Evolutionary conservation across 106 monocot genomes (phyloP), one percentile per base, ranked within the genome.

Genomic region (Alisma plantagoaquatica): DNA sequence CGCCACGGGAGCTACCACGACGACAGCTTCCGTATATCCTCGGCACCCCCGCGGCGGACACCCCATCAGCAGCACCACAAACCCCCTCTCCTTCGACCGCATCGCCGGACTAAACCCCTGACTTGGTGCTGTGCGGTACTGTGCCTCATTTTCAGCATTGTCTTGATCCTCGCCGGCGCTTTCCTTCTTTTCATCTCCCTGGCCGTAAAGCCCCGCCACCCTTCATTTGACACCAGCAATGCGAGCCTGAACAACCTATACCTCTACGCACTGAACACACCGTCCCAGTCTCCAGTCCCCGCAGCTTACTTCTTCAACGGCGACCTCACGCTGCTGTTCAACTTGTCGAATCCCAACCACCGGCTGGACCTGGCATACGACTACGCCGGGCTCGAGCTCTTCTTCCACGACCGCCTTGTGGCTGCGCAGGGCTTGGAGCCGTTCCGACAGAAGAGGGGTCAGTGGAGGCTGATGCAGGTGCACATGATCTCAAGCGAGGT

Each of bases 401-500:
- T 75, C 75, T 96, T 89, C 56, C 29, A 28, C 30, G 65, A 78
- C 33, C 27, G 63, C 16, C 78, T 85, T 17, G 35, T 96, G 16
- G 41, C 96, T 4, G 64, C 58, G 24, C 81, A 72, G 60, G 78
- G 67, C 16, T 14, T 85, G 41, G 61, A 56, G 43, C 84, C 96
- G 7, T 96, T 96, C 50, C 11, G 24, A 0, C 81, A 73, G 68
- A 27, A 75, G 69, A 57, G 75, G 0, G 65, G 73, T 19, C 67
- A 78, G 64, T 62, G 45, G 33, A 75, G 68, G 64, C 56, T 96
- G 17, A 53, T 64, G 67, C 23, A 65, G 19, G 64, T 96, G 14
- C 88, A 73, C 57, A 84, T 96, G 96, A 44, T 96, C 10, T 65
- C 89, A 2, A 96, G 96, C 61, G 70, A 89, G 60, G 96, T 89